These are phyloP conservation scores for Huiozyma sinensis DNA, from an alignment of 805 yeast species.

Conservation along the genomic window DNA sequence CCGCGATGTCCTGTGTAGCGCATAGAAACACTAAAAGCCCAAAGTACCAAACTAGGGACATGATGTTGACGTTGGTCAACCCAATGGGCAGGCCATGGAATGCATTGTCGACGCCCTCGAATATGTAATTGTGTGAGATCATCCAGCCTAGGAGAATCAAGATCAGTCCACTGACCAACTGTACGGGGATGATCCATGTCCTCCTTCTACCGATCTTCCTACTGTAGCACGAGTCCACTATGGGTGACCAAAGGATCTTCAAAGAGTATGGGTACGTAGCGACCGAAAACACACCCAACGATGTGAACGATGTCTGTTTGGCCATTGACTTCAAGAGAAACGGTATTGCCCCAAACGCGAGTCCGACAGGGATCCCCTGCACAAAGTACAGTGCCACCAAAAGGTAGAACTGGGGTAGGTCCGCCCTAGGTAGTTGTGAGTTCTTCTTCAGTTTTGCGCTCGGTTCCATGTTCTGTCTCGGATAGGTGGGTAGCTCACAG, in stretches of 20 bases:
- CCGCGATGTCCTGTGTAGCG: slow-evolving; percentile 98
- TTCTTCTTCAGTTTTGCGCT: no score
- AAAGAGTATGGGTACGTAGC: slow-evolving; percentile 93
- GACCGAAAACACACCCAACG: slow-evolving; percentile 80
- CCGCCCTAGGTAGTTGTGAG: slow-evolving; percentile 28
- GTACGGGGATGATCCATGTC: slow-evolving; percentile 93
- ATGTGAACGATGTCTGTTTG: slow-evolving; percentile 65
- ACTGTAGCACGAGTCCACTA: slow-evolving; percentile 79
- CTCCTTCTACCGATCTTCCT: slow-evolving; percentile 66
- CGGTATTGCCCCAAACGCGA: slow-evolving; percentile 91
- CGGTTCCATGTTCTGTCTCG: no score
- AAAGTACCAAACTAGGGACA: slow-evolving; percentile 55
- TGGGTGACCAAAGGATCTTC: slow-evolving; percentile 89
- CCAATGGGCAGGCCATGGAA: slow-evolving; percentile 11
- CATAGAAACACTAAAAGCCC: slow-evolving; percentile 74
- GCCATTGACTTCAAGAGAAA: slow-evolving; percentile 62
- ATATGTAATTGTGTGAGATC: slow-evolving; percentile 35
- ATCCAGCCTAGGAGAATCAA: slow-evolving; percentile 50
- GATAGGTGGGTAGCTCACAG: no score
- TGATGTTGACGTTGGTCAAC: slow-evolving; percentile 10
- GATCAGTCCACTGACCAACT: slow-evolving; percentile 62
- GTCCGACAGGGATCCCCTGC: slow-evolving; percentile 95
- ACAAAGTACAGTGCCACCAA: slow-evolving; percentile 66
- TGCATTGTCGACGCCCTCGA: slow-evolving; percentile 30
- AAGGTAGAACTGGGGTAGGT: slow-evolving; percentile 64